Evolutionary conservation across 2,329 filamentous ascomycete species (phyloP), one percentile per base, ranked within the genome.

Genomic region (Verticillium tricorpus): DNA sequence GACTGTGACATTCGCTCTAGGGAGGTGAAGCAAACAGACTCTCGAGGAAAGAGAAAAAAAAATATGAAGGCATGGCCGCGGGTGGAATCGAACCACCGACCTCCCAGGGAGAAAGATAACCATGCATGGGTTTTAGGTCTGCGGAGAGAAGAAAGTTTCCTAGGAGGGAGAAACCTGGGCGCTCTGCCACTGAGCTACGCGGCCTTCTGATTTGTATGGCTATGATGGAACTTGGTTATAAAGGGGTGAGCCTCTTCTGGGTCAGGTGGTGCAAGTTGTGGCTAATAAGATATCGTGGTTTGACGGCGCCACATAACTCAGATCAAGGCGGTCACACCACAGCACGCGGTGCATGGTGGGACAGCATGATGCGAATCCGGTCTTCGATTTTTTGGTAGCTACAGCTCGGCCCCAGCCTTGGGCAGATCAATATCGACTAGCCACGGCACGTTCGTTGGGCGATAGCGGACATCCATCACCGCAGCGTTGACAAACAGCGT

Each of bases 401-500:
- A 50, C 5, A 50, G 8, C 11, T n/a, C 40, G 22, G n/a, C 8
- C 28, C 14, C 22, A 22, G 63, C 56, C n/a, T n/a, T 34, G 4
- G 57, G 28, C 22, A 60, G 39, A 32, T 60, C 52, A 35, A 61
- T 50, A 37, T 60, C 52, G n/a, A 64, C n/a, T 14, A 62, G 25
- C 62, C 28, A 62, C 9, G 56, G 39, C 11, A 60, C 56, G 31
- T 58, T 45, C 37, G 32, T 37, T 17, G 56, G 54, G 2, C 31
- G 34, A 80, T 85, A 61, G 77, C 89, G 66, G 81, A 82, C 25
- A 2, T 65, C 74, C 65, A 80, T 67, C 25, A 86, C 78, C 0
- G 84, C 75, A 1, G 82, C 83, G 68, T 87, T 87, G 9, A 86
- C 76, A 65, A 86, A 84, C 5, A 85, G 68, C 0, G 83, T 86